Evolutionary conservation across 2,329 filamentous ascomycete genomes (phyloP), one percentile per base, ranked within the genome.

Genomic region (Cordyceps javanica): DNA sequence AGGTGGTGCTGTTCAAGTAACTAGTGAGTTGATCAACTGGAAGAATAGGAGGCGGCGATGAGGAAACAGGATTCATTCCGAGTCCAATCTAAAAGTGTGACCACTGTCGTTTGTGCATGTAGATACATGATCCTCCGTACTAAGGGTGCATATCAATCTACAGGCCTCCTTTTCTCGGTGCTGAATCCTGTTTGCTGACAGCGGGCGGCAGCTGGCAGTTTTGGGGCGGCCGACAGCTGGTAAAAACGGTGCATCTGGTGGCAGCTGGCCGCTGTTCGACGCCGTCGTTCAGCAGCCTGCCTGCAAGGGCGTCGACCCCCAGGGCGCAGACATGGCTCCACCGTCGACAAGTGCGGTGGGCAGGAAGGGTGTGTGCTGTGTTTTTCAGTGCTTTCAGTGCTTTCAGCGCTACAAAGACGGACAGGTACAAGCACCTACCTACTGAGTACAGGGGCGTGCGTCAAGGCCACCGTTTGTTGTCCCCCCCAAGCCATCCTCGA

Each of bases 281-380:
- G 23, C 7, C 25, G 21, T 10, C 39, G 11, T 5, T 10, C 1
- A 3, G 10, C 39, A 23, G 19, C 30, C 11, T 11, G 30, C 30
- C 6, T 6, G 6, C 11, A 10, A n/a, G 14, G 28, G 25, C 42
- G 30, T 32, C 30, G 25, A 3, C 44, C 5, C n/a, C 34, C 52
- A 55, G 52, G 52, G 52, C 52, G 52, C n/a, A n/a, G n/a, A 11
- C 16, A 46, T 9, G 16, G 23, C 52, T 46, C 52, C 52, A 55
- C 52, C 32, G n/a, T 21, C 26, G 52, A 55, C 52, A 55, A 38
- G 52, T 54, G 45, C 51, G 45, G 51, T 54, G 51, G 28, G 11
- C 39, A 45, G 21, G 10, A 10, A 14, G 10, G 25, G 16, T 23
- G 21, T 25, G 11, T 25, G 13, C 39, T 11, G 9, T 13, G 6